phyloP scores from a whole-genome alignment of 2,329 filamentous ascomycete genomes.

The Ophiostoma sp. region DNA sequence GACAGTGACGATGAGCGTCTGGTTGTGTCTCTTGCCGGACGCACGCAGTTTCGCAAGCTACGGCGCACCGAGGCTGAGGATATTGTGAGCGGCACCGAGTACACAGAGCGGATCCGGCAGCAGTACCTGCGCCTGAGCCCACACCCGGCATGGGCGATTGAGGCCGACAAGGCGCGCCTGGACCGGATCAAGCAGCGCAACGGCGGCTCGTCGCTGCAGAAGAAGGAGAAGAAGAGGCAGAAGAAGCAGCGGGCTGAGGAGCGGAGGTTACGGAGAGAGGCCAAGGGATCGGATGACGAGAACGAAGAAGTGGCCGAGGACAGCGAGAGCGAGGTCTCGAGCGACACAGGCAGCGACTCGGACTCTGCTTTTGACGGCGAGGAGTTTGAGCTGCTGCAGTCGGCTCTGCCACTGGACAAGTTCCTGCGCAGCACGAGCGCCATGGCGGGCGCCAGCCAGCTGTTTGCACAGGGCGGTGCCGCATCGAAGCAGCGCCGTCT shows the following conservation, averaged over 20 bases:
- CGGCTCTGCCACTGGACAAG: slow-evolving; percentile 71
- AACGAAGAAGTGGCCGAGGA: slow-evolving; percentile 28
- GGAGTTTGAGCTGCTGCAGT: slow-evolving; percentile 46
- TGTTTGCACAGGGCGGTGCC: slow-evolving; percentile 25
- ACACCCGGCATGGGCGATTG: slow-evolving; percentile 55
- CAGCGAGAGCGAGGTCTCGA: neutral
- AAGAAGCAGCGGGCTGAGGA: slow-evolving; percentile 39
- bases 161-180: slow-evolving; percentile 45
- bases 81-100: slow-evolving; percentile 78
- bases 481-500: slow-evolving; percentile 59
- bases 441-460: slow-evolving; percentile 46
- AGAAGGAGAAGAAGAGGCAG: slow-evolving; percentile 13
- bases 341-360: slow-evolving; percentile 16
- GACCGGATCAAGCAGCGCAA: slow-evolving; percentile 39
- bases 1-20: slow-evolving; percentile 94
- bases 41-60: slow-evolving; percentile 74
- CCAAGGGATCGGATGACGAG: neutral
- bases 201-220: slow-evolving; percentile 20
- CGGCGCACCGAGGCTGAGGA: slow-evolving; percentile 78
- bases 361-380: slow-evolving; percentile 41
- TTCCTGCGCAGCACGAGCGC: slow-evolving; percentile 71
- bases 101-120: slow-evolving; percentile 69
- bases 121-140: slow-evolving; percentile 64
- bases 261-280: slow-evolving; percentile 34
- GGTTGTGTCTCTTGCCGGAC: slow-evolving; percentile 72